A percentile compares a stretch with the other conserved stretches of the same genome.
Conservation (phyloP, 805 yeast species). For the Candida stauntonica region DNA sequence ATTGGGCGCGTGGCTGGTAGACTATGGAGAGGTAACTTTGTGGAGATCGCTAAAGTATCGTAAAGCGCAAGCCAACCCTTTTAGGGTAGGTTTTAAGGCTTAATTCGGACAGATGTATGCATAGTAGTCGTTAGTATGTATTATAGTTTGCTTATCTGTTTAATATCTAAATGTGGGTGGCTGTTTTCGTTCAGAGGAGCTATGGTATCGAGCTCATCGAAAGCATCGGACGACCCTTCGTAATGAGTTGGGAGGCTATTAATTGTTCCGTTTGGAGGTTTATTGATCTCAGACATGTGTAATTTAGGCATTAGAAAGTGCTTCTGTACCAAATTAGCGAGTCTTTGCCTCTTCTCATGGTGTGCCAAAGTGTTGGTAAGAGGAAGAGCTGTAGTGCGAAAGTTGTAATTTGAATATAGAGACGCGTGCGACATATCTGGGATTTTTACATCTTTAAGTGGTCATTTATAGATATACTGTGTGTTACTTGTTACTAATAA, state of each 20-base stretch:
- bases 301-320: no score
- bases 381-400: no score
- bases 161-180: slow-evolving; percentile 7
- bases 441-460: no score
- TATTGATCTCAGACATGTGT: background rate
- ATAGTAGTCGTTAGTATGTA: no score
- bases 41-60: background rate
- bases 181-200: slow-evolving; percentile 13
- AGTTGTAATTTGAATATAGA: no score
- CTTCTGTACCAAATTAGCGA: no score
- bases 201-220: slow-evolving; percentile 7
- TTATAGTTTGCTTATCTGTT: background rate
- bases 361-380: no score
- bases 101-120: background rate
- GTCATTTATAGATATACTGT: no score
- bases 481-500: no score
- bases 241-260: background rate
- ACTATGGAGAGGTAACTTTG: no score
- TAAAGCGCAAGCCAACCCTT: background rate
- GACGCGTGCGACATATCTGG: no score
- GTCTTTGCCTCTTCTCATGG: no score
- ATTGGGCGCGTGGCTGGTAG: slow-evolving; percentile 1
- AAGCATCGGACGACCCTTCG: slow-evolving; percentile 13
- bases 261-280: background rate
- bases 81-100: background rate